Evolutionary conservation across 1,284 basidiomycete genomes (phyloP), one percentile per base, ranked within the genome.

Genomic region (Fomitopsis betulina): DNA sequence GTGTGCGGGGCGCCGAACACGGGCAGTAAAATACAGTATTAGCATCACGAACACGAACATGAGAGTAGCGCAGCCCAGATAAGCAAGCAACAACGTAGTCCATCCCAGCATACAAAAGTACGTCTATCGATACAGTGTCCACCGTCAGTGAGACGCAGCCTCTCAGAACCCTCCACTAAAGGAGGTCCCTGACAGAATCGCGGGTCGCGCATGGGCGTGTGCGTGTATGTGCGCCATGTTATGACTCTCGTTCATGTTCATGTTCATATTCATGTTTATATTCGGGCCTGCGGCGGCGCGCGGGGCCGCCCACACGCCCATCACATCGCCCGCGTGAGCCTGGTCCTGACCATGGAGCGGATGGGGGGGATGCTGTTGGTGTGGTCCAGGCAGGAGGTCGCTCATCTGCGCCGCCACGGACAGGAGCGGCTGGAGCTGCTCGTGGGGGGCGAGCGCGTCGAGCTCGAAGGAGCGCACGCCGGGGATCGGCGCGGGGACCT

Each of bases 401-500:
- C 45, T 27, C 45, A 47, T 47, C 23, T 47, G 43, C 25, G 54
- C 43, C 2, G 19, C 42, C 30, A 33, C 54, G 33, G 53, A 40
- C 4, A 25, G 25, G 15, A 39, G 19, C 40, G 21, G 9, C 40
- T 5, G n/a, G 27, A 21, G 9, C 12, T 2, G n/a, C n/a, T 17
- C 6, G 17, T 45, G 39, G 19, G 58, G 55, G 7, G 52, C 55
- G 6, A 58, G 55, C 42, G 17, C 54, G 55, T 69, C 64, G 45
- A 47, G 13, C 21, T 70, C 68, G 56, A 66, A 73, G 53, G 64
- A 63, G 38, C 64, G 61, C 65, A 63, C 67, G 53, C 70, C 65
- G 21, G 73, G 73, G 12, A 75, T 67, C 32, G 72, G 73, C 32
- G 72, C 72, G 52, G 65, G 60, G 15, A 65, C 59, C 27, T 57